Conservation (phyloP, 108 stramenopile species). For the Aureococcus anophagefferens region DNA sequence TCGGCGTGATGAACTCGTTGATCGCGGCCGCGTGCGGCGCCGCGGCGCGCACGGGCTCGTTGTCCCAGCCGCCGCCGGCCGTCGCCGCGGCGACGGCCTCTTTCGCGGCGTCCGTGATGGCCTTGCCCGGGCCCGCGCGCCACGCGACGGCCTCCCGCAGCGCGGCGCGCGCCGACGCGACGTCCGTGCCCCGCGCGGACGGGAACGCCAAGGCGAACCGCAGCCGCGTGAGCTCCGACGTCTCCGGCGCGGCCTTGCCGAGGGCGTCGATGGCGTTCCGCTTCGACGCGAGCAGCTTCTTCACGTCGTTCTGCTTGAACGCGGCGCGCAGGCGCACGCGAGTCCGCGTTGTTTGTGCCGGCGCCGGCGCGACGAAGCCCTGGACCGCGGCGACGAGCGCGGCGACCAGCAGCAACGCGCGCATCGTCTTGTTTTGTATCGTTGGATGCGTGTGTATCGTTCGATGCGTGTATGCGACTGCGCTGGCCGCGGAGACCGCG, state of each 20-base stretch:
- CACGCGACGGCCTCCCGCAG: conserved; percentile 27
- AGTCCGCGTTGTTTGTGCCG: too few species aligned
- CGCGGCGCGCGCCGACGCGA: conserved; percentile 17
- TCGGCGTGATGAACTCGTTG: conserved; percentile 27
- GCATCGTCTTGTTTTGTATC: too few species aligned
- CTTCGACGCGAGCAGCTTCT: conserved; percentile 25
- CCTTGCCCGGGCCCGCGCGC: conserved; percentile 27
- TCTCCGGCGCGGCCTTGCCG: conserved; percentile 15
- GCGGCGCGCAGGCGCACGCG: too few species aligned
- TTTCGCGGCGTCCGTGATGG: conserved; percentile 26
- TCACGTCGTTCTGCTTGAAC: too few species aligned
- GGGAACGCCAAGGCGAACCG: conserved; percentile 34
- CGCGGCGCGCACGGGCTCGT: conserved; percentile 27
- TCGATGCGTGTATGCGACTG: too few species aligned
- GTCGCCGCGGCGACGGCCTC: conserved; percentile 32
- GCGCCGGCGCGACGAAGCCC: too few species aligned
- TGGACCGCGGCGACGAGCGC: too few species aligned
- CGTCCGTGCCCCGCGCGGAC: conserved; percentile 10
- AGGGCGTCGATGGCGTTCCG: conserved; percentile 32
- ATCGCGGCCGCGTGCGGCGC: conserved; percentile 36
- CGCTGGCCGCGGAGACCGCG: too few species aligned
- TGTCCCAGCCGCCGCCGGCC: conserved; percentile 36
- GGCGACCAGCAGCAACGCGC: too few species aligned
- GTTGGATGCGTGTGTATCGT: too few species aligned
- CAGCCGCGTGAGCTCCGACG: conserved; percentile 29